These are phyloP conservation scores for Albatrellus ellisii DNA, from an alignment of 768 basidiomycete genomes.

Conservation along the genomic window DNA sequence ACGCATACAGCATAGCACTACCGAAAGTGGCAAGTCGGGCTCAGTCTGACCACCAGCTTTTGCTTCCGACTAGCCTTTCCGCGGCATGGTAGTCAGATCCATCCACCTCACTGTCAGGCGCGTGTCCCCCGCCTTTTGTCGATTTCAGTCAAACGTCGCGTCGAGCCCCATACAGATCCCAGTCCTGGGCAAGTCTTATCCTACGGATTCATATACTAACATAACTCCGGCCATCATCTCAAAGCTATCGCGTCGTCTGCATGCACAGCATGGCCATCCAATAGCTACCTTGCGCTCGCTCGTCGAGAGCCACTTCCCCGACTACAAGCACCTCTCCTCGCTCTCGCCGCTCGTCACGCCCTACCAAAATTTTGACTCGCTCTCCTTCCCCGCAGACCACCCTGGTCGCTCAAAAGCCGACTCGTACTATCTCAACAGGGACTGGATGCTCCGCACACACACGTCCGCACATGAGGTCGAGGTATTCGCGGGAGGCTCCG, in stretches of 20 bases:
- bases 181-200: slow-evolving; percentile 55
- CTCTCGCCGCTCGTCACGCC: slow-evolving; percentile 86
- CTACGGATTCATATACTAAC: slow-evolving; percentile 73
- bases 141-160: not conserved
- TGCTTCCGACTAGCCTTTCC: too few relatives aligned
- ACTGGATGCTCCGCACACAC: slow-evolving; percentile 91
- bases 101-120: too few relatives aligned
- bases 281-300: slow-evolving; percentile 72
- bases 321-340: slow-evolving; percentile 61
- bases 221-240: slow-evolving; percentile 74
- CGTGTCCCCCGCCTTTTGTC: not conserved
- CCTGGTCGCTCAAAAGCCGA: slow-evolving; percentile 85
- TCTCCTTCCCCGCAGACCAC: slow-evolving; percentile 88
- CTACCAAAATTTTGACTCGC: slow-evolving; percentile 89
- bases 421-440: slow-evolving; percentile 89
- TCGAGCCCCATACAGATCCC: slow-evolving; percentile 20
- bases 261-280: slow-evolving; percentile 69
- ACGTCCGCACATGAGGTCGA: slow-evolving; percentile 99
- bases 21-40: too few relatives aligned
- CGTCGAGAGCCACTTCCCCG: slow-evolving; percentile 74
- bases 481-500: slow-evolving; percentile 61
- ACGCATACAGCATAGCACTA: too few relatives aligned
- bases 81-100: too few relatives aligned
- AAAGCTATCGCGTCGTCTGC: slow-evolving; percentile 66
- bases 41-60: too few relatives aligned